These are phyloP conservation scores for Trichoderma koningiopsis DNA, from an alignment of 2,329 filamentous ascomycete genomes.

Conservation along the genomic window DNA sequence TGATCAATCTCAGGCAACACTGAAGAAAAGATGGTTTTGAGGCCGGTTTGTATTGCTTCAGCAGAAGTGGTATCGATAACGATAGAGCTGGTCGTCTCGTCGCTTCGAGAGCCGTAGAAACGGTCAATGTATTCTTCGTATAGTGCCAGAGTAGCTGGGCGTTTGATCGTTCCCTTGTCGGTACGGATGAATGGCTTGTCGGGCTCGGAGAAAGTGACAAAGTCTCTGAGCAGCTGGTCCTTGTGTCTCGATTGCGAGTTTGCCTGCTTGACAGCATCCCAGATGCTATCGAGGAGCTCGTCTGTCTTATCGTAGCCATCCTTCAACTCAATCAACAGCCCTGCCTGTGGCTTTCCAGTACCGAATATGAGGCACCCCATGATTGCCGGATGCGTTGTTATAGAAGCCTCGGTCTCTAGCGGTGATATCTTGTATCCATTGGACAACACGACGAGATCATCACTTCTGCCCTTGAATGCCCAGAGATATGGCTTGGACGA, in stretches of 20 bases:
- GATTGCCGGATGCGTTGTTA: slow-evolving; percentile 34
- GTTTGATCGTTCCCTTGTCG: slow-evolving; percentile 50
- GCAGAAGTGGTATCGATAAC: neutral
- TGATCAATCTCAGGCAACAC: neutral
- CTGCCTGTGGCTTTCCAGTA: slow-evolving; percentile 34
- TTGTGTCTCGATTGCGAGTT: slow-evolving; percentile 46
- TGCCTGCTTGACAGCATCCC: slow-evolving; percentile 46
- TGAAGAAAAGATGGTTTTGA: neutral
- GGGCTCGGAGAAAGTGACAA: slow-evolving; percentile 44
- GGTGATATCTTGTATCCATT: slow-evolving; percentile 40
- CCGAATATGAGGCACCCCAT: slow-evolving; percentile 35
- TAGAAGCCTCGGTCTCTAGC: slow-evolving; percentile 35
- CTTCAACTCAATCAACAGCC: slow-evolving; percentile 35
- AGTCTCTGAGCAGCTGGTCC: slow-evolving; percentile 45
- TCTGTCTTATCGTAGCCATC: slow-evolving; percentile 30
- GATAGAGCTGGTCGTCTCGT: neutral
- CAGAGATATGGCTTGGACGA: slow-evolving; percentile 35
- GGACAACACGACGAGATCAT: slow-evolving; percentile 37
- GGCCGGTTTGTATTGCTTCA: neutral
- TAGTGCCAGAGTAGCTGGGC: slow-evolving; percentile 42
- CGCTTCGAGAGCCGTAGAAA: slow-evolving; percentile 40
- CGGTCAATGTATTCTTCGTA: slow-evolving; percentile 51
- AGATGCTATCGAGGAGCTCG: slow-evolving; percentile 46
- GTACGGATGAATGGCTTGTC: slow-evolving; percentile 49
- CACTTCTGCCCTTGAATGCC: slow-evolving; percentile 37